These are phyloP conservation scores for Aspergillus ellipticus DNA, from an alignment of 495 filamentous ascomycete species.

Conservation along the genomic window DNA sequence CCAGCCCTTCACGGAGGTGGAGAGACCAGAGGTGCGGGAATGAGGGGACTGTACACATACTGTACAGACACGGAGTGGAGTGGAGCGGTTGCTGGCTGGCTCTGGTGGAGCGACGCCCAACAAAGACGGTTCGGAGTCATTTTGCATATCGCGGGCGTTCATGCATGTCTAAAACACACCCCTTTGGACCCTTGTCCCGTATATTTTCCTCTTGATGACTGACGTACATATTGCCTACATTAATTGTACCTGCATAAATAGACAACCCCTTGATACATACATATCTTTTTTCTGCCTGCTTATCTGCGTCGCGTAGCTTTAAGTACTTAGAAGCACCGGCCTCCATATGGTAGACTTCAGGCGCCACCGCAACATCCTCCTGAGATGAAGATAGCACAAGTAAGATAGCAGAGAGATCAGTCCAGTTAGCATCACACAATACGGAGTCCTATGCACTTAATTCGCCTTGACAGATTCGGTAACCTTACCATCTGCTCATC, in stretches of 20 bases:
- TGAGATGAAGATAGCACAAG: not conserved
- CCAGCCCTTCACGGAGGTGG: constrained; percentile 15
- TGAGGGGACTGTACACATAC: not conserved
- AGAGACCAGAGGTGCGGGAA: not conserved
- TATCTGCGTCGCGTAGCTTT: not conserved
- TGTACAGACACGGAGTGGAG: too few relatives aligned
- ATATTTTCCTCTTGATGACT: constrained; percentile 3
- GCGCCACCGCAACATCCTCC: too few relatives aligned
- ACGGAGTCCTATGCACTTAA: too few relatives aligned
- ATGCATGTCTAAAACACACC: not conserved
- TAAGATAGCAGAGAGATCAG: not conserved
- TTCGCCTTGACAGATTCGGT: too few relatives aligned
- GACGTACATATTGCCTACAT: constrained; percentile 12
- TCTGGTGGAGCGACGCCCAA: not conserved
- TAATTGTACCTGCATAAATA: constrained; percentile 7
- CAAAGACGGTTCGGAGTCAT: not conserved
- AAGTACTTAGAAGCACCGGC: too few relatives aligned
- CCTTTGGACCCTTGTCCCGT: not conserved
- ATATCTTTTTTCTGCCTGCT: not conserved
- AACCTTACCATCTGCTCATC: constrained; percentile 16
- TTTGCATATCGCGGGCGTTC: constrained; percentile 3
- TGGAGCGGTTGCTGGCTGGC: not conserved
- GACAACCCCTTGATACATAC: not conserved
- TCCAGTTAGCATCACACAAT: too few relatives aligned
- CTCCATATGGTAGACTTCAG: too few relatives aligned